Percentiles rank a stretch among this genome's conserved stretches.
Evolutionary conservation across 108 stramenopile genomes (phyloP).

Genomic region (Mediolabrus comicus): DNA sequence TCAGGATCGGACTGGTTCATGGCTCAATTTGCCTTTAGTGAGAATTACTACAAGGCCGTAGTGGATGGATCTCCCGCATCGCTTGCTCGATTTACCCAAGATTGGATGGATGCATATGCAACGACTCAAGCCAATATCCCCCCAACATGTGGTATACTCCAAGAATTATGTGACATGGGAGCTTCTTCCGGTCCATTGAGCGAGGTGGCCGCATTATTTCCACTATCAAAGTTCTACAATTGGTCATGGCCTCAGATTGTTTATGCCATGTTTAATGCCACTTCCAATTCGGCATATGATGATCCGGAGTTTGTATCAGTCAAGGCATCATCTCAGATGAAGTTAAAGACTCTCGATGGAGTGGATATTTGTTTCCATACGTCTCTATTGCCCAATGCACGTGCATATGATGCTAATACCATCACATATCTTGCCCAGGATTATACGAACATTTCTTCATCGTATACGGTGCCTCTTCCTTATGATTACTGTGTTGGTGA

Average conservation of each 20-base stretch:
- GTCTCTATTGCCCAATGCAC: slow-evolving; percentile 1
- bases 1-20: slow-evolving; percentile 3
- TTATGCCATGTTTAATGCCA: not conserved
- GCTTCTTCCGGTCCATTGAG: not conserved
- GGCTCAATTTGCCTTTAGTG: not conserved
- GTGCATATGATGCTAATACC: not conserved
- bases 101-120: slow-evolving; percentile 7
- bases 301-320: not conserved
- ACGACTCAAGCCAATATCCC: not conserved
- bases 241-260: not conserved
- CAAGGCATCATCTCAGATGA: not conserved
- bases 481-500: not conserved
- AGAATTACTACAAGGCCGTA: not conserved
- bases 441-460: not conserved
- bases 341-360: not conserved
- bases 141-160: not conserved
- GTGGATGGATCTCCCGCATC: not conserved
- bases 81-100: slow-evolving; percentile 1
- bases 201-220: not conserved
- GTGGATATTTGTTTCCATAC: not conserved
- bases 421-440: not conserved
- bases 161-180: not conserved
- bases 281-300: not conserved
- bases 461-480: not conserved
- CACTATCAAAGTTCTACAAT: not conserved